Evolutionary conservation across 257 asterid genomes (phyloP).

Genomic region (Thymus mandschuricus): DNA sequence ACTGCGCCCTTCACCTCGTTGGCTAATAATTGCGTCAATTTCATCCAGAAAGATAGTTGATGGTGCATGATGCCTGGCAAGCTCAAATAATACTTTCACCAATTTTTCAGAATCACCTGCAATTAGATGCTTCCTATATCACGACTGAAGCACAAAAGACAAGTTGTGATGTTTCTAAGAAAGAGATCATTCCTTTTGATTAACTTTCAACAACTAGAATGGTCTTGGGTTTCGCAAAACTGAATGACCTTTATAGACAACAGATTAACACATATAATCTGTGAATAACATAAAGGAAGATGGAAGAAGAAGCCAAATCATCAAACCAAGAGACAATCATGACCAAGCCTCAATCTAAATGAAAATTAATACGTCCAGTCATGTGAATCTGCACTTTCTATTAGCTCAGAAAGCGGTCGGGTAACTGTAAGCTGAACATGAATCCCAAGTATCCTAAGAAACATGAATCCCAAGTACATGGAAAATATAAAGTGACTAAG

Average conservation of each 20-base stretch:
- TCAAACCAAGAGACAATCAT: slow-evolving; percentile 11
- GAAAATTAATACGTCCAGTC: not conserved
- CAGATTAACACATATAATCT: slow-evolving; percentile 6
- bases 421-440: slow-evolving; percentile 13
- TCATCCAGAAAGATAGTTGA: slow-evolving; percentile 97
- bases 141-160: slow-evolving; percentile 20
- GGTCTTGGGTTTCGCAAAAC: slow-evolving; percentile 5
- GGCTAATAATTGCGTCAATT: slow-evolving; percentile 96
- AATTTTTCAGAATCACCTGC: slow-evolving; percentile 98
- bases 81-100: slow-evolving; percentile 94
- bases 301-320: slow-evolving; percentile 23
- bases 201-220: slow-evolving; percentile 16
- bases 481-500: slow-evolving; percentile 13
- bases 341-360: slow-evolving; percentile 15
- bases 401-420: slow-evolving; percentile 21
- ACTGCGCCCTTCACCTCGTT: slow-evolving; percentile 97
- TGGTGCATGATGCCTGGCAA: slow-evolving; percentile 98
- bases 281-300: not conserved
- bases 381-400: not conserved
- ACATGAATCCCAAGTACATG: no score
- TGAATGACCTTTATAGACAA: slow-evolving; percentile 6
- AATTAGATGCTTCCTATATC: slow-evolving; percentile 25
- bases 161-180: slow-evolving; percentile 4
- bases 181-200: not conserved
- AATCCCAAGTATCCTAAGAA: no score